Percentiles rank a stretch among this genome's conserved stretches.
Evolutionary conservation across 495 filamentous ascomycete genomes (phyloP).

Genomic region (Evansstolkia leycettana): DNA sequence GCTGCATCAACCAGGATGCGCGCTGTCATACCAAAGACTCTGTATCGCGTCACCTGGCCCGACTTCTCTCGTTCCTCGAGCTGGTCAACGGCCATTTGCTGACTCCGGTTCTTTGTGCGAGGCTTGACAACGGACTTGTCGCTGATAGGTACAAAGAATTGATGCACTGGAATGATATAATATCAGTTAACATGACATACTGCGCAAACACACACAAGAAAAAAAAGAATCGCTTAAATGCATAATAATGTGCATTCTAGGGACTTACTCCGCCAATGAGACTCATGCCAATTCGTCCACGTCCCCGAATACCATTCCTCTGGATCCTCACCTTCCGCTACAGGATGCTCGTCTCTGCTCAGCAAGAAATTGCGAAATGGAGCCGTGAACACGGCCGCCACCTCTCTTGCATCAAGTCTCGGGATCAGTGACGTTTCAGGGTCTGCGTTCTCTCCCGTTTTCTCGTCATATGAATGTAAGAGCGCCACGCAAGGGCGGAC

Average conservation of each 20-base stretch:
- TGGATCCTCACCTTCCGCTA: constrained; percentile 18
- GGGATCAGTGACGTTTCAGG: constrained; percentile 67
- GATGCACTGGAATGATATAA: constrained; percentile 45
- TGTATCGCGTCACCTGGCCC: constrained; percentile 42
- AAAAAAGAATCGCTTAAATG: not conserved
- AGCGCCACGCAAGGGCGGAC: constrained; percentile 82
- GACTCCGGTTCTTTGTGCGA: constrained; percentile 9
- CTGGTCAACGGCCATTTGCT: constrained; percentile 17
- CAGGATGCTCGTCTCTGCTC: constrained; percentile 29
- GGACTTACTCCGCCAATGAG: constrained; percentile 46
- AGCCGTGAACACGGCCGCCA: constrained; percentile 82
- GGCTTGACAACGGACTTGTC: constrained; percentile 49
- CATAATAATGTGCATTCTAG: not conserved
- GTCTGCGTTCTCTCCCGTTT: constrained; percentile 23
- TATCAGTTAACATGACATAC: not conserved
- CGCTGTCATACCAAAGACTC: constrained; percentile 89
- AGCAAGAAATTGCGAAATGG: constrained; percentile 64
- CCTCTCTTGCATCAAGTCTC: constrained; percentile 68
- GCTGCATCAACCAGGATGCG: constrained; percentile 79
- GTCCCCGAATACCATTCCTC: constrained; percentile 45
- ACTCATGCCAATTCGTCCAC: constrained; percentile 50
- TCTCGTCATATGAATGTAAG: constrained; percentile 46
- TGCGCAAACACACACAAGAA: not conserved
- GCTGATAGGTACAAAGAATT: constrained; percentile 71
- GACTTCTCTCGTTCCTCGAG: constrained; percentile 31